A percentile compares a stretch with the other conserved stretches of the same genome.
Conservation (phyloP, 1,284 basidiomycete species). For the Ceratobasidium papillatum region DNA sequence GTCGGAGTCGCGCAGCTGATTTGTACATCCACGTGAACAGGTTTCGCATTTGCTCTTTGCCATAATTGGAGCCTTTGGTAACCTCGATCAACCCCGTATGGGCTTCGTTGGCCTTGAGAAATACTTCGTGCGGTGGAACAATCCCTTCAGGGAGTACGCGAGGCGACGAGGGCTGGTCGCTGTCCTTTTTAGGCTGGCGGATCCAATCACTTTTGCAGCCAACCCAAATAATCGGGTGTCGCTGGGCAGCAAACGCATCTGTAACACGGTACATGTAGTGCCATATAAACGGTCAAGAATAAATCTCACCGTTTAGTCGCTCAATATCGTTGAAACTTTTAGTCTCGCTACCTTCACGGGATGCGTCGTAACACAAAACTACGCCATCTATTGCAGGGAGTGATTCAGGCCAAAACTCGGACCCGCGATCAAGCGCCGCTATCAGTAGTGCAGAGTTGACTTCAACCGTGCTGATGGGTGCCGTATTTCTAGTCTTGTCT, state of each 20-base stretch:
- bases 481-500: constrained; percentile 16
- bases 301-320: constrained; percentile 1
- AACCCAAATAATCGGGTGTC: constrained; percentile 68
- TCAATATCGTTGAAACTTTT: constrained; percentile 57
- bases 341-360: constrained; percentile 63
- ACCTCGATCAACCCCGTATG: constrained; percentile 75
- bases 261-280: constrained; percentile 20
- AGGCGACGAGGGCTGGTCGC: not conserved
- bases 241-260: constrained; percentile 67
- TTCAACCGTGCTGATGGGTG: constrained; percentile 63
- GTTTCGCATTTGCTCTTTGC: constrained; percentile 68
- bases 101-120: constrained; percentile 60
- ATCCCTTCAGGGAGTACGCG: constrained; percentile 54
- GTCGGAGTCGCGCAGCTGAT: constrained; percentile 66
- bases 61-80: constrained; percentile 58
- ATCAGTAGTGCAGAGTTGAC: constrained; percentile 57
- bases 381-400: constrained; percentile 69
- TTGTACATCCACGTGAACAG: constrained; percentile 72
- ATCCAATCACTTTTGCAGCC: constrained; percentile 73
- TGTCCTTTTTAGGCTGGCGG: constrained; percentile 1
- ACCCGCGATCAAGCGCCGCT: constrained; percentile 42
- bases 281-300: not conserved
- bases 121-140: constrained; percentile 65
- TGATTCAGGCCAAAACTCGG: constrained; percentile 54
- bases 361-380: constrained; percentile 77